These are phyloP conservation scores for Pseudogymnoascus sp. DNA, from an alignment of 2,329 filamentous ascomycete genomes.

Conservation along the genomic window DNA sequence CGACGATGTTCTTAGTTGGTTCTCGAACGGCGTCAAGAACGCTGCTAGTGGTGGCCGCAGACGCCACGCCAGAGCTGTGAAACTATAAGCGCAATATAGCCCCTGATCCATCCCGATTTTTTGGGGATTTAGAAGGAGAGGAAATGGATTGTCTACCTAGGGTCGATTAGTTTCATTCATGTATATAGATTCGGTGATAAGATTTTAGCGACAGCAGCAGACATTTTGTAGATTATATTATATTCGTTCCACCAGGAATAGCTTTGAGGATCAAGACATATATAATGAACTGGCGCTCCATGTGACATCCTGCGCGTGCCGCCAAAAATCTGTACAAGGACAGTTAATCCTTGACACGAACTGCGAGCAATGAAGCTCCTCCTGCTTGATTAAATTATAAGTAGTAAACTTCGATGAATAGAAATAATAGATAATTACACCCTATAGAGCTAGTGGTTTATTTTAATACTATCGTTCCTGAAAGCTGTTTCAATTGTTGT, in stretches of 20 bases:
- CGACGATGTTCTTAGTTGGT: constrained; percentile 1
- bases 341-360: not conserved
- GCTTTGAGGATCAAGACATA: not conserved
- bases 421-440: not conserved
- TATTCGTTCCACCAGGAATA: not conserved
- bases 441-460: not conserved
- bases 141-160: not conserved
- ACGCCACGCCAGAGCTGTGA: not conserved
- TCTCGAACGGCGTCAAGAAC: not conserved
- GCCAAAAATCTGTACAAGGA: not conserved
- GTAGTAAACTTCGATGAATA: not conserved
- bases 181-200: constrained; percentile 5
- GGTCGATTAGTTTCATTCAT: not conserved
- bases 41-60: not conserved
- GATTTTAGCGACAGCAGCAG: not conserved
- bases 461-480: not conserved
- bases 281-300: not conserved
- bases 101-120: not conserved
- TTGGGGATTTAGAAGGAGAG: not conserved
- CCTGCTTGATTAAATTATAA: not conserved
- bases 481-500: not conserved
- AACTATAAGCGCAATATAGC: not conserved
- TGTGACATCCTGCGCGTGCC: not conserved
- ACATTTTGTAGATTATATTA: not conserved
- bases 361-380: not conserved